These are phyloP conservation scores for Bryoglossum gracile DNA, from an alignment of 495 filamentous ascomycete genomes.

Conservation along the genomic window DNA sequence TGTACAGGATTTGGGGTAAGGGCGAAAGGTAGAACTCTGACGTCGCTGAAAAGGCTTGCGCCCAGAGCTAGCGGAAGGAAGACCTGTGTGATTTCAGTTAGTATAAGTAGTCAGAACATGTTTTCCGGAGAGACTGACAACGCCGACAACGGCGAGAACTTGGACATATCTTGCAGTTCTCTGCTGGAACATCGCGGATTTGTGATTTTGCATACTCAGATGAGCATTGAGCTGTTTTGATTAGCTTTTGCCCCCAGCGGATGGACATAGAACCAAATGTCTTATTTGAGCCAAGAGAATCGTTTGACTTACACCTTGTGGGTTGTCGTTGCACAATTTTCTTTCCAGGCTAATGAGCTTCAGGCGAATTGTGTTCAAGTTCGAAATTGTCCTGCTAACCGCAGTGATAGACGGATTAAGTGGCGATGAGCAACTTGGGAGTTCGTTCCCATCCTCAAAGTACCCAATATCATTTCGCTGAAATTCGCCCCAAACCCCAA, in stretches of 20 bases:
- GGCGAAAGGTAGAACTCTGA: background rate
- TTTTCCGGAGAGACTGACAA: background rate
- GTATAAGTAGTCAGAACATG: background rate
- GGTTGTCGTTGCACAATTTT: background rate
- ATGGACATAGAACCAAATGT: no score
- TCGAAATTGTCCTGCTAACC: background rate
- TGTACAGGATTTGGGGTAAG: background rate
- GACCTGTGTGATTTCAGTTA: background rate
- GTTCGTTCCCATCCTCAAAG: background rate
- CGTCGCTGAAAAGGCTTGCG: background rate
- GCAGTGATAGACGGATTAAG: background rate
- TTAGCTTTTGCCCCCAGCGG: background rate
- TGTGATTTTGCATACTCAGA: background rate
- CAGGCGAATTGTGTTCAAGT: background rate
- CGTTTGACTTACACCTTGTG: background rate
- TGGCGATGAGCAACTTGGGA: background rate
- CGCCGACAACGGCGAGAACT: background rate
- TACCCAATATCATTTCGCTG: background rate
- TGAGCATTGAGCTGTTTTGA: conserved; percentile 2
- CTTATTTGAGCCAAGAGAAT: no score
- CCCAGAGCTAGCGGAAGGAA: background rate
- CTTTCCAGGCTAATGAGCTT: background rate
- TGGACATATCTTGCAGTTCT: background rate
- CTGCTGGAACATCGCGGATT: background rate
- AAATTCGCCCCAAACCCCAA: background rate